Evolutionary conservation across 768 basidiomycete species (phyloP).

Genomic region (Serendipita sp.): DNA sequence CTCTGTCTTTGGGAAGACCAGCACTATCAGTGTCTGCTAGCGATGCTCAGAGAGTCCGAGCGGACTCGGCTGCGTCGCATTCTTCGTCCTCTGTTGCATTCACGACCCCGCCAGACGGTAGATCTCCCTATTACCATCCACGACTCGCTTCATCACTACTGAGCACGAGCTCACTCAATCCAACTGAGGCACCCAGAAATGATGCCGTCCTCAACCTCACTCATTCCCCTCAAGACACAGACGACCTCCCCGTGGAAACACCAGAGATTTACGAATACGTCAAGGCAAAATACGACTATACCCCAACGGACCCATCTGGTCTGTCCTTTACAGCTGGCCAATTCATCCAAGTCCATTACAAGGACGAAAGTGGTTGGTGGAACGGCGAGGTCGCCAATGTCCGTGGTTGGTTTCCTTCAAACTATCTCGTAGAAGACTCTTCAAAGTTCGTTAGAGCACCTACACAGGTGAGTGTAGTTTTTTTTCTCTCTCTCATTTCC

Average conservation of each 20-base stretch:
- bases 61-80: neutral
- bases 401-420: conserved; percentile 97
- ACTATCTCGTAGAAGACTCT: conserved; percentile 33
- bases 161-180: neutral
- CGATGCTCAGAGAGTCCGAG: neutral
- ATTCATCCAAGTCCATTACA: conserved; percentile 77
- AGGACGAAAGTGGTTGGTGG: conserved; percentile 92
- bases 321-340: conserved; percentile 82
- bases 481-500: neutral
- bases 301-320: conserved; percentile 59
- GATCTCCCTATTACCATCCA: neutral
- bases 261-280: conserved; percentile 43
- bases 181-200: neutral
- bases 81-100: conserved; percentile 5
- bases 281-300: conserved; percentile 83
- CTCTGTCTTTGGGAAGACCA: neutral
- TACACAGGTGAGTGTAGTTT: neutral
- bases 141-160: neutral
- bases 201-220: neutral
- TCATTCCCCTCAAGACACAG: neutral
- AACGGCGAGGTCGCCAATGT: conserved; percentile 55
- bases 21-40: neutral
- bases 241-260: neutral
- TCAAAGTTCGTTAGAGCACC: neutral
- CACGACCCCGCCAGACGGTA: neutral